Evolutionary conservation across 495 filamentous ascomycete species (phyloP), one percentile per base, ranked within the genome.

Genomic region (Xylaria telfairii): DNA sequence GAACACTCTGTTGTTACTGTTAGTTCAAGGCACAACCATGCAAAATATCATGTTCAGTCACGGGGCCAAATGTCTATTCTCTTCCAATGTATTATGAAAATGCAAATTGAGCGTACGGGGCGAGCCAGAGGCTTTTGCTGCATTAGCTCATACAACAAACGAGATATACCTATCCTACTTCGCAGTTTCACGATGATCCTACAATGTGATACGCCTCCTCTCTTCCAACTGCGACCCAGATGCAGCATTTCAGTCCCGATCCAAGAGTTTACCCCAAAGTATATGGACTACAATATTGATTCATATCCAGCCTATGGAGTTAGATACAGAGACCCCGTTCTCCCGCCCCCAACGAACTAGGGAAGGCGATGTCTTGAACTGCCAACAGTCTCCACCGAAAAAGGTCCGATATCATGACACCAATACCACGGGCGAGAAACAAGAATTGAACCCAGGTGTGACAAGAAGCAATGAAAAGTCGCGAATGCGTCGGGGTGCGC

Each of bases 401-500:
- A 34, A 59, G 59, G 37, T 28, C 59, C 59, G 59, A 41, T 24
- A 26, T 62, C 34, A 59, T 10, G 37, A 59, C 56, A 42, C 37
- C 12, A 1, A 39, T 62, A 42, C 34, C 6, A 62, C 37, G n/a
- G 26, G 21, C 28, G 7, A 15, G 59, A 62, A 42, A 24, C 59
- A 26, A 28, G 2, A 42, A 9, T 41, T 24, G 19, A 24, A 15
- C 13, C 53, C 32, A 28, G 41, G n/a, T 39, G 0, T 57, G 53
- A 30, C 28, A 57, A 51, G 47, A 26, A 51, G 47, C 47, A 51
- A 51, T 26, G n/a, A 12, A 57, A 34, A 57, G 12, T n/a, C 19
- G 24, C 17, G 28, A n/a, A 44, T 63, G 21, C 21, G 39, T 17
- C 7, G 60, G 1, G 28, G 34, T 34, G 28, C 28, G 6, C 17